phyloP scores from a whole-genome alignment of 768 basidiomycete genomes.

The Omphalotus guepiniiformis region DNA sequence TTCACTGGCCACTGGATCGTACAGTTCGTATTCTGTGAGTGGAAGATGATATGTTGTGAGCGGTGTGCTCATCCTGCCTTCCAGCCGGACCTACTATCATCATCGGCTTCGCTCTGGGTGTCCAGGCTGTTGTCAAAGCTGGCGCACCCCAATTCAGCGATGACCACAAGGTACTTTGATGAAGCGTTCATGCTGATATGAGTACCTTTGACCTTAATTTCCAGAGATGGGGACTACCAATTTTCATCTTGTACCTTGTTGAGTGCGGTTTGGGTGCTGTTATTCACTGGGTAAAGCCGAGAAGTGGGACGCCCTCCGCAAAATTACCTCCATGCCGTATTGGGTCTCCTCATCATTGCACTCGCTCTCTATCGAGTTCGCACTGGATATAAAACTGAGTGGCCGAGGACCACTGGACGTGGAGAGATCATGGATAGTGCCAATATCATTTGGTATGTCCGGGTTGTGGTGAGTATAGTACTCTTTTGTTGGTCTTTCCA shows the following conservation, averaged over 20 bases:
- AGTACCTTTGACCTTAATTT: neutral
- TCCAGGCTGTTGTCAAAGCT: conserved; percentile 31
- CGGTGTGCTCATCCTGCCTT: neutral
- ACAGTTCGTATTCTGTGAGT: conserved; percentile 44
- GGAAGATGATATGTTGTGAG: neutral
- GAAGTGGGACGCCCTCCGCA: conserved; percentile 41
- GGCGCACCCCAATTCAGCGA: conserved; percentile 37
- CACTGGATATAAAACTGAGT: conserved; percentile 44
- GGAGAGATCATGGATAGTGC: conserved; percentile 30
- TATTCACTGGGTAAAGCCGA: conserved; percentile 51
- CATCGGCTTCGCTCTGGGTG: conserved; percentile 39
- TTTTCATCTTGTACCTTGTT: conserved; percentile 46
- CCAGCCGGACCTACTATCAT: conserved; percentile 42
- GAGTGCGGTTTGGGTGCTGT: conserved; percentile 48
- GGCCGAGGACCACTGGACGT: conserved; percentile 42
- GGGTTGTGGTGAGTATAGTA: conserved; percentile 39
- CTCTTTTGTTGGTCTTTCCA: conserved; percentile 3
- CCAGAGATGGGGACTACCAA: conserved; percentile 46
- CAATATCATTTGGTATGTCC: conserved; percentile 41
- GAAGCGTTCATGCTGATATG: conserved; percentile 5
- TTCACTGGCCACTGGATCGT: conserved; percentile 48
- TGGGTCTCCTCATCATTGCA: conserved; percentile 48
- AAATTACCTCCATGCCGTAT: conserved; percentile 54
- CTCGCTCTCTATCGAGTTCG: conserved; percentile 48
- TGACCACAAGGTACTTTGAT: conserved; percentile 39